Evolutionary conservation across 2,329 filamentous ascomycete species (phyloP), one percentile per base, ranked within the genome.

Genomic region (Westerdykella sp.): DNA sequence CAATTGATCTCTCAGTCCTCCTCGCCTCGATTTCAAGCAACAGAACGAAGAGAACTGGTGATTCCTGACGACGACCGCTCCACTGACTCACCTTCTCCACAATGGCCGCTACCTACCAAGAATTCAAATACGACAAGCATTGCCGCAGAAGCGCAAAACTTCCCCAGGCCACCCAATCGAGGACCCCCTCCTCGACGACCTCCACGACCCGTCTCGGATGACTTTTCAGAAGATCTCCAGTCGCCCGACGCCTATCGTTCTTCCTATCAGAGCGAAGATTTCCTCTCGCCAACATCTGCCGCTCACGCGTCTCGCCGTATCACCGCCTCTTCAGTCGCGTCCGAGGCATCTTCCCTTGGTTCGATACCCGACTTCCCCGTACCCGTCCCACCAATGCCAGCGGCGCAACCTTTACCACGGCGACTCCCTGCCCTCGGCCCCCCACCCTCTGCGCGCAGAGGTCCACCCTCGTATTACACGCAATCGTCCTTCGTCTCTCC

Each of bases 381-480:
- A 35, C 60, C 67, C 1, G 54, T 64, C 42, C 61, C 57, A 6
- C 60, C 59, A 32, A 58, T 60, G 53, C 59, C 55, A 39, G 42
- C 56, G 6, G 53, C 63, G 31, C 69, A 69, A 43, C 59, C 60
- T 36, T 50, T 57, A 46, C 43, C 58, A 23, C 66, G 67, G 40
- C 65, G 67, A 10, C 57, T 62, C 15, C 68, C 69, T 10, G 69
- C 66, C 39, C 57, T 75, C 28, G 72, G 72, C 4, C 72, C 72
- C 16, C 72, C 72, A n/a, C 72, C 72, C 1, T 73, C 70, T 1
- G 64, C 72, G 6, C 62, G 73, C 22, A 59, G 69, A 61, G 73
- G 72, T 5, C 73, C 72, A 7, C 66, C 69, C 5, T 71, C 69
- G 0, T 74, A 74, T 51, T 75, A 75, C 46, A 70, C 71, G 2